These are phyloP conservation scores for Porodaedalea pini DNA, from an alignment of 1,284 basidiomycete species.

Conservation along the genomic window DNA sequence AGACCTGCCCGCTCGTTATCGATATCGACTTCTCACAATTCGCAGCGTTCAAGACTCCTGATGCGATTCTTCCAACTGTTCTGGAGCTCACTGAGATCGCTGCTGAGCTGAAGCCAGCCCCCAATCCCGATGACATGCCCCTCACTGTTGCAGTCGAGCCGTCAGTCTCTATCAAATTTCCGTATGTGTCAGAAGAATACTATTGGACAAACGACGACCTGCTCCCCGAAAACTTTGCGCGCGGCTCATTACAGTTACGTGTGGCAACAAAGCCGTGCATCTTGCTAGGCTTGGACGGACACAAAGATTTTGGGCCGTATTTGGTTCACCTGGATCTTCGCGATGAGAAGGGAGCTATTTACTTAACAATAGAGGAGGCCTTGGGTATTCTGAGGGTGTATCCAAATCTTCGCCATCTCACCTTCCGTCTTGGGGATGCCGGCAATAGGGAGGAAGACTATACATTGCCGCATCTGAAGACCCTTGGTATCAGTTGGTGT, in stretches of 20 bases:
- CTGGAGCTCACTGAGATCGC: constrained; percentile 6
- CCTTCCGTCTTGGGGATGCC: background rate
- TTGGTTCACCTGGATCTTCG: constrained; percentile 16
- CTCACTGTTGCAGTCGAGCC: constrained; percentile 7
- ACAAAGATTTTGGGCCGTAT: constrained; percentile 10
- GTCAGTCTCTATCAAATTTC: background rate
- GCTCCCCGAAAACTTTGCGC: background rate
- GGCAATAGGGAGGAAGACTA: background rate
- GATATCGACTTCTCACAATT: constrained; percentile 13
- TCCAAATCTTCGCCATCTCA: constrained; percentile 8
- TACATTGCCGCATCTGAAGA: constrained; percentile 1
- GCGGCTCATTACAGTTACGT: constrained; percentile 1
- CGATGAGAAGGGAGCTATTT: background rate
- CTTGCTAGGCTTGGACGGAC: constrained; percentile 8
- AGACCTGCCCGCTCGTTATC: constrained; percentile 8
- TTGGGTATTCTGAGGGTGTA: constrained; percentile 1
- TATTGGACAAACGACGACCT: constrained; percentile 5
- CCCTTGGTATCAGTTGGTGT: constrained; percentile 3
- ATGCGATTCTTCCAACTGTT: constrained; percentile 8
- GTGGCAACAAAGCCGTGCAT: constrained; percentile 11
- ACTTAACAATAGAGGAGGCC: constrained; percentile 1
- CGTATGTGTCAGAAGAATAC: constrained; percentile 7
- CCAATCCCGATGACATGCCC: background rate
- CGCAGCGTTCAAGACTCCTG: constrained; percentile 6
- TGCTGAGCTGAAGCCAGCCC: background rate